These are phyloP conservation scores for Alliaria petiolata DNA, from an alignment of 345 rosid genomes.

Conservation along the genomic window DNA sequence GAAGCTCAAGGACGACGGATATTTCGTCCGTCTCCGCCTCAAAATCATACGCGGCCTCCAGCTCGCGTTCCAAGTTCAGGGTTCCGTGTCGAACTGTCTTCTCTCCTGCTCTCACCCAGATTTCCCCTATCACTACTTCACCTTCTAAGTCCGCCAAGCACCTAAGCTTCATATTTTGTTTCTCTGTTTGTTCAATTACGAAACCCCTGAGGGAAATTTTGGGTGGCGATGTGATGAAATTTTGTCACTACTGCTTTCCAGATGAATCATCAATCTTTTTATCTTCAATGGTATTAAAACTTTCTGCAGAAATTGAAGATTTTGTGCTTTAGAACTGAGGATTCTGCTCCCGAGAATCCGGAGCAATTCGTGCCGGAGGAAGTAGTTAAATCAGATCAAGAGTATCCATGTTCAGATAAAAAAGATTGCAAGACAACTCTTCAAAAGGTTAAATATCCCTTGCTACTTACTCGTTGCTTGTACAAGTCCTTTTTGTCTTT, in stretches of 20 bases:
- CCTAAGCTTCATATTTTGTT: constrained; percentile 35
- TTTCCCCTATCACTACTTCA: constrained; percentile 41
- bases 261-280: no score
- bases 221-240: background rate
- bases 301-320: constrained; percentile 73
- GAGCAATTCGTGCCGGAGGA: constrained; percentile 58
- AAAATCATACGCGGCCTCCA: constrained; percentile 67
- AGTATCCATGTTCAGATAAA: constrained; percentile 29
- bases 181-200: background rate
- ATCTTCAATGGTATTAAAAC: background rate
- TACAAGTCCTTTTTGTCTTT: background rate
- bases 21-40: constrained; percentile 85
- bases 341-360: constrained; percentile 43
- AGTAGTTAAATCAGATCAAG: constrained; percentile 46
- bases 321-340: constrained; percentile 72
- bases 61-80: constrained; percentile 45
- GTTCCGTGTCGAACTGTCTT: constrained; percentile 40
- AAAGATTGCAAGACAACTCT: constrained; percentile 57
- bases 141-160: constrained; percentile 42
- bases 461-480: background rate
- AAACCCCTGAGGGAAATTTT: background rate
- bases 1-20: constrained; percentile 83
- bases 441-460: constrained; percentile 44
- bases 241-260: no score
- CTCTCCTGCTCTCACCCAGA: constrained; percentile 39